Evolutionary conservation across 225 moss, liverwort and hornwort species (phyloP), one percentile per base, ranked within the genome.

Genomic region (Polytrichum commune): DNA sequence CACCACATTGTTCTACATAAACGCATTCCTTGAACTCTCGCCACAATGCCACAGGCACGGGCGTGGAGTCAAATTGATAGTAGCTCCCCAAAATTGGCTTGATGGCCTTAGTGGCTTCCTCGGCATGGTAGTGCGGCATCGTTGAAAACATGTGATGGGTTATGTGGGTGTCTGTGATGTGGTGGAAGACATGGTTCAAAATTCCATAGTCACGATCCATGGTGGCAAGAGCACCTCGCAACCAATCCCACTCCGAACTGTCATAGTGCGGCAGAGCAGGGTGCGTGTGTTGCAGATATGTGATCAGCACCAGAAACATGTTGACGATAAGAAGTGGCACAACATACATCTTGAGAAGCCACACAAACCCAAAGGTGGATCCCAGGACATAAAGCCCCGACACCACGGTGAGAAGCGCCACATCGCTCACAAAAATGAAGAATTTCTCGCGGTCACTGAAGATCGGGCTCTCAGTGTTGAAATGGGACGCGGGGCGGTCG

Each of bases 171-270:
- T 96, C 92, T 0, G 93, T 92, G 54, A 96, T 96, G 33, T 84
- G 92, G 56, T 96, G 96, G 28, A 96, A 69, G 28, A 96, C 87
- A 53, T 88, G 85, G 69, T 96, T 93, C 57, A 96, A 65, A 5
- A 93, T 32, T 10, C 96, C 96, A 19, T 93, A 96, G 78, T 96
- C 96, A 1, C 96, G 84, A 75, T 96, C 96, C 79, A 96, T 83
- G 0, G 96, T 96, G 7, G 96, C 82, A 22, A 96, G 78, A 19
- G 96, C 93, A 30, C 96, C 96, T 19, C 93, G 81, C 5, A 96
- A 87, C 96, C 96, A 96, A 69, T 96, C 96, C 96, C 96, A 96
- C 69, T 96, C 93, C 55, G 68, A 69, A 20, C 82, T 61, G 10
- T 81, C 78, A 54, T 96, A 96, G 18, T 96, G 96, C 2, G 96